Evolutionary conservation across 192 early-diverging fungal species (phyloP), one percentile per base, ranked within the genome.

Genomic region (Coemansia pectinata): DNA sequence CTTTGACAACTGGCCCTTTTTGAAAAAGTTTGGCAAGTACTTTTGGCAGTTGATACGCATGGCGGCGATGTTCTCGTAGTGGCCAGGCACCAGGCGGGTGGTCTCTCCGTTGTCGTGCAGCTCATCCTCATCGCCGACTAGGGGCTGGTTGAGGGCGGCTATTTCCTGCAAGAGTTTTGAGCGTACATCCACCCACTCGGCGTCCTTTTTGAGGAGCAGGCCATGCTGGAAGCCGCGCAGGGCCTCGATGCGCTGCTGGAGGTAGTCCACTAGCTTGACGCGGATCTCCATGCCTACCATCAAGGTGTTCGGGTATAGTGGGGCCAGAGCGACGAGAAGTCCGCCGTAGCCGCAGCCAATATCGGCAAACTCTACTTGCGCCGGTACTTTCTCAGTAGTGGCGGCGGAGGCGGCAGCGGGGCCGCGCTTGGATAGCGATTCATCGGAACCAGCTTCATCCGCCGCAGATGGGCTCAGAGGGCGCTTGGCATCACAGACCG

Each of bases 201-300:
- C 27, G 5, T 57, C 8, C 11, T 25, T 39, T 58, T 60, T 52
- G 23, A 38, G 55, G 8, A 75, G 48, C 42, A 85, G 61, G n/a
- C 34, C 65, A 23, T 74, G 72, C 62, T 93, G 80, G 70, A 92
- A 87, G 11, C 63, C 70, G 33, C 94, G 89, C 42, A 95, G 80
- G 11, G 95, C 98, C 44, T 90, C 85, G 76, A 99, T 98, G 38
- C 93, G 87, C 72, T 91, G 84, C 70, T 91, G 85, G 5, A 99
- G 94, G 72, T 96, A 99, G 60, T 94, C 91, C 71, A 95, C 88
- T 17, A 99, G 94, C 73, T 98, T 96, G 48, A 89, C 88, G 33
- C 98, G 91, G 73, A 99, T 99, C 85, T 99, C 98, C 97, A 99
- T 98, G 59, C 97, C 98, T 27, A 99, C 73, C 88, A 98, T 97